Conservation (phyloP, 2,329 filamentous ascomycete species). For the Annulohypoxylon truncatum region DNA sequence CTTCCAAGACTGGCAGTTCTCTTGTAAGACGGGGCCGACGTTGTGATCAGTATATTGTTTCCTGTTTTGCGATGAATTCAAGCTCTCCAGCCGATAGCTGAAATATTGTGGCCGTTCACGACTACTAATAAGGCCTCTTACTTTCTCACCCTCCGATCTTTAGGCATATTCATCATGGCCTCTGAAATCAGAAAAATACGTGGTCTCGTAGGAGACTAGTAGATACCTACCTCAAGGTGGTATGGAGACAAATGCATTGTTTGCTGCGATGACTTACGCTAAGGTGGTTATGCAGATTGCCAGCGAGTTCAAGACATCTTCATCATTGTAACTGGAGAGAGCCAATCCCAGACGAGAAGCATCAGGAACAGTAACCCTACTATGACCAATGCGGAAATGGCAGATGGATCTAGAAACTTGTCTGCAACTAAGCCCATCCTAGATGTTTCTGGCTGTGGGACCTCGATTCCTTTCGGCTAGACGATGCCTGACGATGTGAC, state of each 20-base stretch:
- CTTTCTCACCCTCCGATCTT: conserved; percentile 19
- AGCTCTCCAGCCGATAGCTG: conserved; percentile 13
- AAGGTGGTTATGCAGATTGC: conserved; percentile 27
- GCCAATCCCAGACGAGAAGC: conserved; percentile 31
- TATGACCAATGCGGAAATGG: conserved; percentile 35
- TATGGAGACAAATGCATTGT: conserved; percentile 32
- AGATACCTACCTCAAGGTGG: conserved; percentile 34
- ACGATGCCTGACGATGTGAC: conserved; percentile 32
- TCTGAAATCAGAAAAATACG: conserved; percentile 30
- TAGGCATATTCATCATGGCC: conserved; percentile 10
- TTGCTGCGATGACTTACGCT: conserved; percentile 21
- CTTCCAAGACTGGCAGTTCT: conserved; percentile 1
- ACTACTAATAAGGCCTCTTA: conserved; percentile 38
- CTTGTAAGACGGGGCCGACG: conserved; percentile 1
- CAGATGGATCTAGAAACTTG: conserved; percentile 35
- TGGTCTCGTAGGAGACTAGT: conserved; percentile 32
- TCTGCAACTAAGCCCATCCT: conserved; percentile 42
- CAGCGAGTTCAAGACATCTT: conserved; percentile 21
- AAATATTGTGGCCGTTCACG: conserved; percentile 15
- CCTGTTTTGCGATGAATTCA: conserved; percentile 15
- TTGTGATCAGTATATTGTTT: conserved; percentile 1
- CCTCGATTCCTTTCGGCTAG: conserved; percentile 29
- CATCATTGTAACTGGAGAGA: conserved; percentile 19
- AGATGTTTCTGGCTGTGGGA: conserved; percentile 36
- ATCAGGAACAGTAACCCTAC: conserved; percentile 30